A percentile compares a stretch with the other conserved stretches of the same genome.
phyloP scores from a whole-genome alignment of 371 early-diverging fungal species.

The Rhizopus microsporus region DNA sequence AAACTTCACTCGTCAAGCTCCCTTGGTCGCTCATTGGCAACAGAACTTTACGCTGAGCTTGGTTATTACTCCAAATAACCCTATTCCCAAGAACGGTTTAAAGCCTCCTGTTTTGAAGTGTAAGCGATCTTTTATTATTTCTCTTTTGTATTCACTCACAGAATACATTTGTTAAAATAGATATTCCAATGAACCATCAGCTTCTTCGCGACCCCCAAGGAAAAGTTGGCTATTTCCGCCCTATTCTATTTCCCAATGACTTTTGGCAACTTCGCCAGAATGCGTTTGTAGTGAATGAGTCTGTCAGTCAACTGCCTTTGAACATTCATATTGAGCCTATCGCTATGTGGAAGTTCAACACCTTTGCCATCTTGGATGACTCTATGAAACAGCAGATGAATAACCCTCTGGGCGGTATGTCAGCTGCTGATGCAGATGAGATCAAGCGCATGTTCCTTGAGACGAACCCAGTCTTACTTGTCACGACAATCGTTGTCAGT shows the following conservation, averaged over 20 bases:
- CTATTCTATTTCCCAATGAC: constrained; percentile 79
- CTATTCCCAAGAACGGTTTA: constrained; percentile 50
- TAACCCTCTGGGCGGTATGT: constrained; percentile 71
- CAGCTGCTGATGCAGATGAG: constrained; percentile 63
- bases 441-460: constrained; percentile 85
- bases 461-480: constrained; percentile 85
- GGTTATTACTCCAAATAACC: constrained; percentile 50
- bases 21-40: constrained; percentile 85
- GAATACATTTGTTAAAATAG: constrained; percentile 18
- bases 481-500: constrained; percentile 78
- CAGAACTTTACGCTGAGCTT: constrained; percentile 78
- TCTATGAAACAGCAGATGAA: constrained; percentile 67
- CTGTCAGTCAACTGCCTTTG: constrained; percentile 71
- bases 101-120: constrained; percentile 57
- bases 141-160: not conserved
- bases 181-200: constrained; percentile 47
- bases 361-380: constrained; percentile 57
- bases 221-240: constrained; percentile 63
- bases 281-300: constrained; percentile 70
- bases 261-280: constrained; percentile 88
- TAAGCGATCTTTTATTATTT: constrained; percentile 23
- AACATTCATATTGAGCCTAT: constrained; percentile 68
- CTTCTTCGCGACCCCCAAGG: constrained; percentile 36
- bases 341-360: constrained; percentile 76
- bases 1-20: constrained; percentile 41